These are phyloP conservation scores for Chaetomiaceae sp. DNA, from an alignment of 2,329 filamentous ascomycete species.

Conservation along the genomic window DNA sequence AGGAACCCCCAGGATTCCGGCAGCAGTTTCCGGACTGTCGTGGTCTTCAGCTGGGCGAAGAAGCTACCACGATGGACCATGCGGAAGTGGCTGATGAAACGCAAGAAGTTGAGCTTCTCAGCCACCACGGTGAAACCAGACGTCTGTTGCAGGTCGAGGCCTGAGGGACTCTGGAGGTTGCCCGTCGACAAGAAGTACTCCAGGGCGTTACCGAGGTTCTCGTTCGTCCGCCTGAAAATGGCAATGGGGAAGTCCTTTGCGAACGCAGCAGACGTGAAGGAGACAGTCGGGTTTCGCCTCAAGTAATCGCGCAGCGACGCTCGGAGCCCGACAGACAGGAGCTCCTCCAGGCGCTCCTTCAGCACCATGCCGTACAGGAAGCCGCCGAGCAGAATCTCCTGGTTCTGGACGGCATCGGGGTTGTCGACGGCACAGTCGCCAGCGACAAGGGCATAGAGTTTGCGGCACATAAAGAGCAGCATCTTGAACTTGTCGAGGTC, in stretches of 20 bases:
- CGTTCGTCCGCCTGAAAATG: conserved; percentile 77
- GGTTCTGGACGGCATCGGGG: conserved; percentile 92
- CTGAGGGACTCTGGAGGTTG: conserved; percentile 85
- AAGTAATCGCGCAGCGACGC: conserved; percentile 53
- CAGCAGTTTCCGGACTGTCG: conserved; percentile 88
- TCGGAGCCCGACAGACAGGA: conserved; percentile 57
- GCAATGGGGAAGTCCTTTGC: conserved; percentile 71
- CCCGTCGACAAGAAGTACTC: conserved; percentile 97
- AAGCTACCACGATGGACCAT: conserved; percentile 99
- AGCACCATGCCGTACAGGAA: conserved; percentile 93
- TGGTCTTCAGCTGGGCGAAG: conserved; percentile 96
- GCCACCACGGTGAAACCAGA: conserved; percentile 96
- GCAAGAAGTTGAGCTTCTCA: conserved; percentile 97
- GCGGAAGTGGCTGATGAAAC: conserved; percentile 97
- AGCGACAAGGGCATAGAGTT: conserved; percentile 87
- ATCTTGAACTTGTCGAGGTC: conserved; percentile 91
- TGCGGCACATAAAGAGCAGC: conserved; percentile 92
- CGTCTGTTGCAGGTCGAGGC: conserved; percentile 88
- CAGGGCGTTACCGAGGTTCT: conserved; percentile 79
- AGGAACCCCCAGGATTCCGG: conserved; percentile 98
- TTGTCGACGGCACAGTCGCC: conserved; percentile 93
- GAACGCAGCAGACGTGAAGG: conserved; percentile 76
- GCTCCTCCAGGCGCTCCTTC: conserved; percentile 91
- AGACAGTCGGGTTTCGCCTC: conserved; percentile 53
- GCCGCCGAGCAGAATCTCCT: conserved; percentile 89